These are phyloP conservation scores for Phytophthora multivora DNA, from an alignment of 352 stramenopile species.

Conservation along the genomic window DNA sequence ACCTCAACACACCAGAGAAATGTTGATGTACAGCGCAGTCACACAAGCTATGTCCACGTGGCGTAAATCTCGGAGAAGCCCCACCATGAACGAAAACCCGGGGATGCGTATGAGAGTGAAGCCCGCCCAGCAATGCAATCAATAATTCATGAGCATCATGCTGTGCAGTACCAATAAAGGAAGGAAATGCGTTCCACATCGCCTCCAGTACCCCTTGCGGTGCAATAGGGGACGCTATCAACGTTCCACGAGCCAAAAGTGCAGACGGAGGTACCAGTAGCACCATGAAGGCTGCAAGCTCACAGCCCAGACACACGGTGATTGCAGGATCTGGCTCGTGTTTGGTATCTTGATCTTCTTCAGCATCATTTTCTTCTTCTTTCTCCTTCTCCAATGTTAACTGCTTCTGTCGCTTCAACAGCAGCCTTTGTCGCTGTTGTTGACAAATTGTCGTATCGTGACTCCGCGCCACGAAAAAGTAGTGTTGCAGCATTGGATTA, in stretches of 20 bases:
- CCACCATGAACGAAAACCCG: constrained; percentile 43
- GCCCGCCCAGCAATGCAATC: constrained; percentile 59
- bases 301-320: constrained; percentile 63
- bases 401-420: constrained; percentile 33
- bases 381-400: constrained; percentile 16
- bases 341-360: constrained; percentile 6
- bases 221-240: constrained; percentile 47
- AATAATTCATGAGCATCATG: constrained; percentile 84
- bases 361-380: constrained; percentile 1
- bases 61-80: constrained; percentile 63
- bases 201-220: constrained; percentile 66
- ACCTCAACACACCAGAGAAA: constrained; percentile 68
- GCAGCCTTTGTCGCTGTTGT: constrained; percentile 44
- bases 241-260: constrained; percentile 1
- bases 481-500: constrained; percentile 74
- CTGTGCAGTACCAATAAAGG: constrained; percentile 64
- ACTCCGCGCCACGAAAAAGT: constrained; percentile 66
- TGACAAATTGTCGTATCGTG: constrained; percentile 72
- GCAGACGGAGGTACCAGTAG: constrained; percentile 32
- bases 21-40: constrained; percentile 77
- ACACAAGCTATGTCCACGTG: constrained; percentile 60
- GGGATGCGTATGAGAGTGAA: constrained; percentile 66
- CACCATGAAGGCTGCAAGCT: constrained; percentile 55
- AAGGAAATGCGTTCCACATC: constrained; percentile 58
- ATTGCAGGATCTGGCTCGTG: constrained; percentile 14